Evolutionary conservation across 345 rosid genomes (phyloP).

Genomic region (Euphorbia pulcherrima): DNA sequence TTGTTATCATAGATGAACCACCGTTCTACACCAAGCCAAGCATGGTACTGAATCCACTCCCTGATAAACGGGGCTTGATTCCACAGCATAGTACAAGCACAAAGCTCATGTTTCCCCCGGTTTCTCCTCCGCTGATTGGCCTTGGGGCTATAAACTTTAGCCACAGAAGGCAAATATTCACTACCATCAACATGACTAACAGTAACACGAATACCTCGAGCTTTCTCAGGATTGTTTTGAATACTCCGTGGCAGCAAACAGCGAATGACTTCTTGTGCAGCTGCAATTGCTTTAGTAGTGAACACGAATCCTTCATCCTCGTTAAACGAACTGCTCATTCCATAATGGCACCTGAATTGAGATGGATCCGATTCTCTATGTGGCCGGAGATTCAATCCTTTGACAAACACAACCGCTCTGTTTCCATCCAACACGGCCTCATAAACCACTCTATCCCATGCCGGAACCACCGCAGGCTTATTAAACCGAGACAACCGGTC

Average conservation of each 20-base stretch:
- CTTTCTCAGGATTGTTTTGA: constrained; percentile 41
- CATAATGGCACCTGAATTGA: constrained; percentile 63
- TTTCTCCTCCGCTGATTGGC: constrained; percentile 24
- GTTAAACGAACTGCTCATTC: constrained; percentile 36
- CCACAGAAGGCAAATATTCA: constrained; percentile 53
- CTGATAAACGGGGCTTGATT: constrained; percentile 74
- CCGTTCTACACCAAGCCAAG: constrained; percentile 85
- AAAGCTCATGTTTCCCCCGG: constrained; percentile 53
- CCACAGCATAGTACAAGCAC: constrained; percentile 94
- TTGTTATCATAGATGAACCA: constrained; percentile 98
- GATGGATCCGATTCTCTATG: constrained; percentile 62
- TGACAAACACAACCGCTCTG: constrained; percentile 68
- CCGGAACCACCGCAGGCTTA: constrained; percentile 36
- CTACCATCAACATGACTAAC: constrained; percentile 21
- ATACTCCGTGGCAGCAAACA: constrained; percentile 69
- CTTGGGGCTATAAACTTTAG: constrained; percentile 37
- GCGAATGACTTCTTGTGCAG: constrained; percentile 90
- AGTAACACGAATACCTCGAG: constrained; percentile 52
- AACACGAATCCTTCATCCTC: constrained; percentile 39
- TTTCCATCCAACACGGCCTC: constrained; percentile 67
- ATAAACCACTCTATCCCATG: constrained; percentile 71
- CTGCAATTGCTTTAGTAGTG: constrained; percentile 56
- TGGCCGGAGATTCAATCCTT: constrained; percentile 86
- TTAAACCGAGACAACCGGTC: constrained; percentile 24
- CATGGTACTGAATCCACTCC: constrained; percentile 88